A percentile compares a stretch with the other conserved stretches of the same genome.
Evolutionary conservation across 768 basidiomycete species (phyloP).

Genomic region (Cyclocybe aegerita): DNA sequence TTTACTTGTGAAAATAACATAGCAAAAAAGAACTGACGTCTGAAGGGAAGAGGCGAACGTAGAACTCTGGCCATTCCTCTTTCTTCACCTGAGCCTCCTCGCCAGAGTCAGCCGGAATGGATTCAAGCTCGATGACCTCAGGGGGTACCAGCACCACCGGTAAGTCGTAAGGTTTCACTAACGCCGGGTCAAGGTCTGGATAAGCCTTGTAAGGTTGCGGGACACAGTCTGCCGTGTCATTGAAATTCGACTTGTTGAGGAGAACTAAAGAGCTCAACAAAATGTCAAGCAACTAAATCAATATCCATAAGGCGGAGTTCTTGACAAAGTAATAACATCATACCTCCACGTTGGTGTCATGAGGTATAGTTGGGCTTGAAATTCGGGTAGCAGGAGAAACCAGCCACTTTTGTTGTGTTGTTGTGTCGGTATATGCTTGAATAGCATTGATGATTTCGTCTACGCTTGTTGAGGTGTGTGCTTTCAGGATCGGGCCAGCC

Average conservation of each 20-base stretch:
- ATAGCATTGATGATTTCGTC: constrained; percentile 71
- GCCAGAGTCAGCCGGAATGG: constrained; percentile 63
- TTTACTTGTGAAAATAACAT: background rate
- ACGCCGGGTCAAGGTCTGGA: constrained; percentile 37
- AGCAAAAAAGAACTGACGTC: constrained; percentile 32
- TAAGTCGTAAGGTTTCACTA: constrained; percentile 57
- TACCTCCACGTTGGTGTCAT: constrained; percentile 67
- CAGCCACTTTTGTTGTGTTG: constrained; percentile 55
- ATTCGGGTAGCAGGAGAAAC: constrained; percentile 61
- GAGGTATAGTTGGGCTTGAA: constrained; percentile 38
- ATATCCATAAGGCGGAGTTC: constrained; percentile 4
- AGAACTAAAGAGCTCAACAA: constrained; percentile 61
- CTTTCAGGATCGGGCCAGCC: constrained; percentile 70
- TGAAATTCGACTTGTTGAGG: constrained; percentile 62
- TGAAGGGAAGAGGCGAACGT: constrained; percentile 65
- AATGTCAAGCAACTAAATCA: constrained; percentile 67
- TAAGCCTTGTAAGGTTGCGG: constrained; percentile 65
- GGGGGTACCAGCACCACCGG: constrained; percentile 85
- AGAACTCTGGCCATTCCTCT: constrained; percentile 81
- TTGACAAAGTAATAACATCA: constrained; percentile 1
- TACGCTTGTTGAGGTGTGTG: constrained; percentile 56
- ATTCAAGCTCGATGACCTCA: constrained; percentile 81
- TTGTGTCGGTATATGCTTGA: constrained; percentile 67
- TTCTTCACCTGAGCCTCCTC: constrained; percentile 75
- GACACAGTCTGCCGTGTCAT: constrained; percentile 53